Evolutionary conservation across 371 early-diverging fungal genomes (phyloP).

Genomic region (Ordospora pajunii): DNA sequence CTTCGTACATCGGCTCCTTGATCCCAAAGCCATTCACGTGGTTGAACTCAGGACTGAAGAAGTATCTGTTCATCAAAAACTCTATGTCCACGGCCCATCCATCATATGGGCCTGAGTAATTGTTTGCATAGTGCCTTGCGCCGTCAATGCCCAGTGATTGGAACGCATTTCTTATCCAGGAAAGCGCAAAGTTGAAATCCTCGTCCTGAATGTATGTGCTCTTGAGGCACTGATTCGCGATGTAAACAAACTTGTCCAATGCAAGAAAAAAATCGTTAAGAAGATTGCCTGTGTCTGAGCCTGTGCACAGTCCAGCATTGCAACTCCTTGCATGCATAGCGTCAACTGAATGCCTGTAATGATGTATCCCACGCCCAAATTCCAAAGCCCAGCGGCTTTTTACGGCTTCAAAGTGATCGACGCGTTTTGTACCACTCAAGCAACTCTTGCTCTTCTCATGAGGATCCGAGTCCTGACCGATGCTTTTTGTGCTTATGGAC

Average conservation of each 20-base stretch:
- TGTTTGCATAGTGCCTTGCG: not conserved
- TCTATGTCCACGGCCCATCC: not conserved
- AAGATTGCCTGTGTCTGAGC: not conserved
- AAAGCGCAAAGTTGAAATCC: slow-evolving; percentile 3
- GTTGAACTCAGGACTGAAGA: slow-evolving; percentile 7
- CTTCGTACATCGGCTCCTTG: not conserved
- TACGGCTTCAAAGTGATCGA: no score
- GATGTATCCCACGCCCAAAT: no score
- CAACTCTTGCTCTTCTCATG: no score
- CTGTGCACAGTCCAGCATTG: no score
- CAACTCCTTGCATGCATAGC: no score
- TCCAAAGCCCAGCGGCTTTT: no score
- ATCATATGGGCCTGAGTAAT: not conserved
- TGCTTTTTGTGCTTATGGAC: no score
- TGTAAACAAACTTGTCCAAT: not conserved
- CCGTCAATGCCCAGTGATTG: slow-evolving; percentile 3
- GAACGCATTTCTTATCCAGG: slow-evolving; percentile 2
- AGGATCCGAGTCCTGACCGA: no score
- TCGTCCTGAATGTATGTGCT: not conserved
- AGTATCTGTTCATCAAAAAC: slow-evolving; percentile 7
- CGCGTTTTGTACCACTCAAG: no score
- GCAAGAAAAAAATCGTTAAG: not conserved
- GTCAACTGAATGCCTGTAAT: no score
- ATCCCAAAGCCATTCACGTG: not conserved
- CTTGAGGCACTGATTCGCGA: slow-evolving; percentile 5